Evolutionary conservation across 345 rosid species (phyloP).

Genomic region (Citrus reticulata): DNA sequence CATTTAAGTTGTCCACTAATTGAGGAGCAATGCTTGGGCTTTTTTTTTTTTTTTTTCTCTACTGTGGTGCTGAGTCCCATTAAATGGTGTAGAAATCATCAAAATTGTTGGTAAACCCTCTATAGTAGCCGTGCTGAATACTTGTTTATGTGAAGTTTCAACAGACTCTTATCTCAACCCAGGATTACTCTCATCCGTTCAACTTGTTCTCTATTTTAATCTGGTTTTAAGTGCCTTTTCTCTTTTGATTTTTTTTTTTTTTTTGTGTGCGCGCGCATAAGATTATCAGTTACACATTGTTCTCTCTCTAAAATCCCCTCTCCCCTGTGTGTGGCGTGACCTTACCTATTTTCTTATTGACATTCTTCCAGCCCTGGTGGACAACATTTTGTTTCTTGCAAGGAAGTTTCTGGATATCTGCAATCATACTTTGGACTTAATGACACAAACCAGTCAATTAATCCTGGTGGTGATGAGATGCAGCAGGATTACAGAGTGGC

Average conservation of each 20-base stretch:
- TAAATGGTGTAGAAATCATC: neutral
- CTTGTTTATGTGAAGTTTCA: neutral
- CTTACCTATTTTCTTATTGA: neutral
- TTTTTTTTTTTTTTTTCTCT: neutral
- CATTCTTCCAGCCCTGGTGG: constrained; percentile 56
- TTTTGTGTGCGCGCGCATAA: neutral
- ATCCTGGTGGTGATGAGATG: constrained; percentile 17
- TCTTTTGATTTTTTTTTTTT: neutral
- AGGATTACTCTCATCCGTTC: neutral
- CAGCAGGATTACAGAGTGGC: constrained; percentile 23
- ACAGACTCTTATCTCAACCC: neutral
- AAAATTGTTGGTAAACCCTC: neutral
- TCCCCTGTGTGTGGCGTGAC: neutral
- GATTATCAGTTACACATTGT: neutral
- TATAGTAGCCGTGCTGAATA: neutral
- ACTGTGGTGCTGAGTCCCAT: neutral
- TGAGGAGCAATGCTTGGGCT: neutral
- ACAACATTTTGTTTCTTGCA: constrained; percentile 65
- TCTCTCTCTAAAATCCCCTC: neutral
- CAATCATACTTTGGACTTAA: constrained; percentile 36
- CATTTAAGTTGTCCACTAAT: neutral
- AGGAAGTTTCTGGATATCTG: constrained; percentile 59
- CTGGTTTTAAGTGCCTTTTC: neutral
- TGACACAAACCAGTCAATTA: constrained; percentile 19
- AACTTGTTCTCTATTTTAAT: neutral